Conservation (phyloP, 2,329 filamentous ascomycete genomes). For the Sclerotinia sclerotiorum region DNA sequence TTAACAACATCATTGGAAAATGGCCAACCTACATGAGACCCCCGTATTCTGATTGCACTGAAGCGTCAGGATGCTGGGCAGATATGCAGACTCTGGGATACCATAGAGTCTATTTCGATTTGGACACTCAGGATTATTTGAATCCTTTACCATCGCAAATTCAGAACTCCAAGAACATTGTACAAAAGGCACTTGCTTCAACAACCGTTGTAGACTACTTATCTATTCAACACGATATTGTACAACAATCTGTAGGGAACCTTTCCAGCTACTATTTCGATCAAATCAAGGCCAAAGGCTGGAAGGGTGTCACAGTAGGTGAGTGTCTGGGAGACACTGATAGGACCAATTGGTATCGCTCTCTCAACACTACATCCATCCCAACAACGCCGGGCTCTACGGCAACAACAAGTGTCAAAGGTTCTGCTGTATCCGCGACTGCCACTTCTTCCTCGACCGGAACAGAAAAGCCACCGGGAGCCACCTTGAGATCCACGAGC, state of each 20-base stretch:
- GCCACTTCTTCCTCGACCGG: neutral
- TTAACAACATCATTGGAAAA: slow-evolving; percentile 53
- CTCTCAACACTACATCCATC: slow-evolving; percentile 18
- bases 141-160: slow-evolving; percentile 45
- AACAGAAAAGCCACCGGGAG: neutral
- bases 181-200: slow-evolving; percentile 42
- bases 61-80: slow-evolving; percentile 42
- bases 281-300: slow-evolving; percentile 41
- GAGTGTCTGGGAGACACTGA: slow-evolving; percentile 47
- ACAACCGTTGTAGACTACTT: slow-evolving; percentile 41
- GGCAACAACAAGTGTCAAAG: neutral
- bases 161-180: slow-evolving; percentile 48
- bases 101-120: slow-evolving; percentile 49
- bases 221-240: slow-evolving; percentile 46
- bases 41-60: slow-evolving; percentile 42
- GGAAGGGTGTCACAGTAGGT: slow-evolving; percentile 46
- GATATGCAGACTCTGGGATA: slow-evolving; percentile 44
- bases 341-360: slow-evolving; percentile 45
- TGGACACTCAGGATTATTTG: slow-evolving; percentile 52
- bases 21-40: slow-evolving; percentile 54
- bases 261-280: slow-evolving; percentile 38
- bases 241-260: slow-evolving; percentile 38
- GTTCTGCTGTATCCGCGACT: neutral
- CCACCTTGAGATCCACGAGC: slow-evolving; percentile 1
- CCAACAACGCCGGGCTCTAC: neutral